Evolutionary conservation across 495 filamentous ascomycete genomes (phyloP), one percentile per base, ranked within the genome.

Genomic region (Sphaerosporella brunnea): DNA sequence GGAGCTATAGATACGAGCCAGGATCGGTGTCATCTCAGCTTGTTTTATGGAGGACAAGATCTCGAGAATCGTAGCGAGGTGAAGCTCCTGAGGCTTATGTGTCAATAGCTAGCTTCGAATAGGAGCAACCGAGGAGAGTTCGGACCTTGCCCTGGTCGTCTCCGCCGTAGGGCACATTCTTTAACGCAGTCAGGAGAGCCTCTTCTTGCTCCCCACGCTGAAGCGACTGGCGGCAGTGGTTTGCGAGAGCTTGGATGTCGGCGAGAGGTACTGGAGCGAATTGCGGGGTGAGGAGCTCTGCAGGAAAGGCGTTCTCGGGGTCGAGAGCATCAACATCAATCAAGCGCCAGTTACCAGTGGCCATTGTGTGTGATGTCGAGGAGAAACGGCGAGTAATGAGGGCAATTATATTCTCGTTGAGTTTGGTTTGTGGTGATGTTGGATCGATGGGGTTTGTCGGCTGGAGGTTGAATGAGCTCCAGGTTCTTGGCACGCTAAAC

Each of bases 241-340:
- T 63, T 19, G 75, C 73, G 37, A 79, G 66, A 23, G 62, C 65
- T 55, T 82, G 79, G 45, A 80, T 73, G 51, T 75, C 76, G 48
- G 68, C 64, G 30, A 71, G 67, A 26, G 69, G 71, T 37, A 71
- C 67, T 23, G 75, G 65, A 20, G 67, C 51, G 39, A 70, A 71
- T 24, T 69, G 61, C 13, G 80, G 79, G 28, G 77, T 69, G 43
- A 84, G 71, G 24, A 78, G 70, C 34, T 73, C 68, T 51, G 78
- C 64, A 48, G 79, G 73, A 68, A 83, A 83, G 62, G 82, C 82
- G 49, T 69, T 64, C 41, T 84, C 79, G 20, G 80, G 76, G 60
- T 84, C 80, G 53, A 80, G 69, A 51, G 73, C 70, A 62, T 84
- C 80, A 58, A 84, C 68, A 62, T 84, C 80, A 64, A 84, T 82